These are phyloP conservation scores for Gautieria morchelliformis DNA, from an alignment of 768 basidiomycete genomes.

Conservation along the genomic window DNA sequence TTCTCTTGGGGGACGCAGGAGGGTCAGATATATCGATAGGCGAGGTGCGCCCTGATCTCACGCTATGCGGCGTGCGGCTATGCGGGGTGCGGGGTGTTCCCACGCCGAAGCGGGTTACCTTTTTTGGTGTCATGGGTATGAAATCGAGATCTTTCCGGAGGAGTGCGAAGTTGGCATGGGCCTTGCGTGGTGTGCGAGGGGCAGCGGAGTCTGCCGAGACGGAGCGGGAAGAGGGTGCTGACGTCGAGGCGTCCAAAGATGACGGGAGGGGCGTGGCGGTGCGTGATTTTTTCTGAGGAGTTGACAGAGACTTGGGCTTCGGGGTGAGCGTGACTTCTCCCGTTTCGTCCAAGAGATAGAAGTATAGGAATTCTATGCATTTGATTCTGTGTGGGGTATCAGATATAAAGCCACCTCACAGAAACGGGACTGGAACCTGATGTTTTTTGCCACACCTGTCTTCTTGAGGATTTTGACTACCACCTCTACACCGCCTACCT, in stretches of 20 bases:
- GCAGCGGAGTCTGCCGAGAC: slow-evolving; percentile 17
- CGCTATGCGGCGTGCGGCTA: slow-evolving; percentile 11
- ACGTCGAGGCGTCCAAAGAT: slow-evolving; percentile 10
- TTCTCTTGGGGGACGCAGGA: slow-evolving; percentile 1
- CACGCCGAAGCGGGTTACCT: slow-evolving; percentile 27
- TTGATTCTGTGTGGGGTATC: slow-evolving; percentile 60
- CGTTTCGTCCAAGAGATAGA: slow-evolving; percentile 85
- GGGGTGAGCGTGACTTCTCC: slow-evolving; percentile 15
- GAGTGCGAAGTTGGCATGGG: slow-evolving; percentile 41
- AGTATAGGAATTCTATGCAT: slow-evolving; percentile 90
- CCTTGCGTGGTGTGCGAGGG: slow-evolving; percentile 22
- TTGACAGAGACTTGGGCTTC: slow-evolving; percentile 11
- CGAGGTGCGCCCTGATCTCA: slow-evolving; percentile 6
- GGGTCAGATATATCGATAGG: slow-evolving; percentile 10
- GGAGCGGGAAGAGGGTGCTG: slow-evolving; percentile 20
- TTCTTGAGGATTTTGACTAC: slow-evolving; percentile 86
- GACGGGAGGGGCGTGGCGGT: neutral
- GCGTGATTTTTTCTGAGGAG: slow-evolving; percentile 6
- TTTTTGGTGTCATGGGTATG: slow-evolving; percentile 63
- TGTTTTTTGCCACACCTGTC: slow-evolving; percentile 76
- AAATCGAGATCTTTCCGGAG: slow-evolving; percentile 65
- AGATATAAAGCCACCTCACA: neutral
- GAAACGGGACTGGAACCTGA: slow-evolving; percentile 41
- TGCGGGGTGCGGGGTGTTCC: slow-evolving; percentile 15
- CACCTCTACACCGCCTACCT: slow-evolving; percentile 62